Base-by-base conservation (phyloP, 1,139 yeast species). In the Pneumocystis wakefieldiae region DNA sequence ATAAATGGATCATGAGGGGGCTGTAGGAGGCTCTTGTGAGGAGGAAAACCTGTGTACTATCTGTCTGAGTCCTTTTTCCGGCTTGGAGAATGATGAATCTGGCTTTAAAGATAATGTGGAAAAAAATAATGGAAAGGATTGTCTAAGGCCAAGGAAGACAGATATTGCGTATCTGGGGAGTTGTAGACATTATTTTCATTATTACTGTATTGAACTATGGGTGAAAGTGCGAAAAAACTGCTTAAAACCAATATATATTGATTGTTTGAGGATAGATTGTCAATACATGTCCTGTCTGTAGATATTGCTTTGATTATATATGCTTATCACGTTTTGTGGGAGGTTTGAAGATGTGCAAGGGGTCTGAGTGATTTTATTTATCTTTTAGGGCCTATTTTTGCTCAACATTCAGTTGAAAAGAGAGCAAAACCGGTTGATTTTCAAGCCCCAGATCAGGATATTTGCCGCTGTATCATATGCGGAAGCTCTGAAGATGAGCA, bases 401-500 rank as follows among this genome's bases (percentile, higher is more conserved):
- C 19, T 4, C 10, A 14, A 12, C 17, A 48, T 48, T 6, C 55
- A 12, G 55, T 48, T 4, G 55, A 48, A 48, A 24, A 48, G 3
- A 48, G 15, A 24, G 32, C 10, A 10, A 48, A 48, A 24, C 12
- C 55, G 24, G 55, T 28, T 19, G 7, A 24, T 24, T 8, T 24
- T 48, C 32, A 48, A 24, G 14, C 12, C 2, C 24, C 12, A n/a
- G 3, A 48, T 48, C 7, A 24, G 28, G 57, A 36, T 38, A 35
- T 17, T 32, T 32, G 39, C 17, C 41, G 65, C 1, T 73, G 76
- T 64, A 71, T 68, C 2, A 67, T 73, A n/a, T 73, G 76, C 64
- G 72, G 70, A 55, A 65, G 69, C n/a, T 70, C 69, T 37, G 73
- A 68, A 36, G 69, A 70, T 19, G 71, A 70, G 36, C 71, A 72